Evolutionary conservation across 2,329 filamentous ascomycete species (phyloP).

Genomic region (Paecilomyces variotii): DNA sequence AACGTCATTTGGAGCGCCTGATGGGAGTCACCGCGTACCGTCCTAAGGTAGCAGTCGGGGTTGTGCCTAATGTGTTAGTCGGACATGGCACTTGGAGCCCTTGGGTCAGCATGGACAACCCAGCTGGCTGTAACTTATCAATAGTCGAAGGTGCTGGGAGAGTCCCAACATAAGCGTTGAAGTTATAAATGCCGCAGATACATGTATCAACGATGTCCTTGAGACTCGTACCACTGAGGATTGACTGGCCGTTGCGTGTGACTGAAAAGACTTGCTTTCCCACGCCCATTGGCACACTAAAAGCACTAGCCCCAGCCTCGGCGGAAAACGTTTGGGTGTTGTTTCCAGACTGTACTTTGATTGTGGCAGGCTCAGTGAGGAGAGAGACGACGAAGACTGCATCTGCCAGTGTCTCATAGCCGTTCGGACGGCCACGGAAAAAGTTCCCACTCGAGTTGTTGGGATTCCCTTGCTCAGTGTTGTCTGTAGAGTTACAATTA

Average conservation of each 20-base stretch:
- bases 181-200: conserved; percentile 39
- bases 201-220: conserved; percentile 45
- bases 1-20: background rate
- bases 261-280: conserved; percentile 43
- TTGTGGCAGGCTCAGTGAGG: conserved; percentile 37
- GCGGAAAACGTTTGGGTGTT: conserved; percentile 39
- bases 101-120: conserved; percentile 17
- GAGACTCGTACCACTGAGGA: conserved; percentile 42
- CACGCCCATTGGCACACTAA: conserved; percentile 40
- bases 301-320: conserved; percentile 39
- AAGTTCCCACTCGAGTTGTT: conserved; percentile 45
- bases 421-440: conserved; percentile 45
- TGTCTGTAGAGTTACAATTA: conserved; percentile 47
- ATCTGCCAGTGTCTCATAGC: conserved; percentile 43
- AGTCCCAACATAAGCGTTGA: conserved; percentile 39
- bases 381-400: conserved; percentile 47
- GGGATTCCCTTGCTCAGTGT: conserved; percentile 35
- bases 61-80: conserved; percentile 17
- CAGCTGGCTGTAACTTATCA: conserved; percentile 31
- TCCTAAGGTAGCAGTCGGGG: background rate
- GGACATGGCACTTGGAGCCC: conserved; percentile 22
- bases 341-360: conserved; percentile 41
- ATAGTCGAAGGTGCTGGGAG: conserved; percentile 30
- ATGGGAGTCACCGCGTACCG: background rate
- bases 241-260: conserved; percentile 30